Evolutionary conservation across 2,329 filamentous ascomycete species (phyloP).

Genomic region (Knoxdaviesia capensis): DNA sequence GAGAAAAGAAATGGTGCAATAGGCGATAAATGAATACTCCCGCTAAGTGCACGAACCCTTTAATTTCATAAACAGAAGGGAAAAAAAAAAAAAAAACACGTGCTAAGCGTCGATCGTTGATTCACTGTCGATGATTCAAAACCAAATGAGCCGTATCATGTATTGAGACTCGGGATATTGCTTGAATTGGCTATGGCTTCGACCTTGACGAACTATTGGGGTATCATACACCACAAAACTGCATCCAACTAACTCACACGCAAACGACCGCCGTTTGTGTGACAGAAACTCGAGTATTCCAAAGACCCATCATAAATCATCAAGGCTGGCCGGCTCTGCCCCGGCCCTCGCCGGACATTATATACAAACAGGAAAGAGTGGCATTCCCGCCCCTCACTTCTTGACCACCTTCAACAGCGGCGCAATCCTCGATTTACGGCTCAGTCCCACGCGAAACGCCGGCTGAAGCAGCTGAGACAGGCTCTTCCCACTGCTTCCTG

Average conservation of each 20-base stretch:
- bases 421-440: conserved; percentile 27
- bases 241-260: too few relatives aligned
- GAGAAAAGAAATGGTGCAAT: background rate
- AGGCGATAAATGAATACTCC: background rate
- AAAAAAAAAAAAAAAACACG: too few relatives aligned
- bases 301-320: background rate
- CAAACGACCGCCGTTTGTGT: background rate
- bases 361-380: background rate
- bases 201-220: too few relatives aligned
- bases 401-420: conserved; percentile 28
- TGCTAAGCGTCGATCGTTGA: too few relatives aligned
- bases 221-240: too few relatives aligned
- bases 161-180: too few relatives aligned
- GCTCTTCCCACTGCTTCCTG: background rate
- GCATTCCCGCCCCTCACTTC: conserved; percentile 12
- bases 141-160: too few relatives aligned
- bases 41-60: too few relatives aligned
- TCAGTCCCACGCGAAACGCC: conserved; percentile 28
- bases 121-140: too few relatives aligned
- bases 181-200: too few relatives aligned
- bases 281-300: background rate
- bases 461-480: conserved; percentile 14
- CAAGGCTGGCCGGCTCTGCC: background rate
- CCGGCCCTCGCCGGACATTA: background rate
- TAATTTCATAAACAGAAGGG: too few relatives aligned